Percentiles rank a stretch among this genome's conserved stretches.
Conservation (phyloP, 371 early-diverging fungal genomes). For the Mortierella sp. region DNA sequence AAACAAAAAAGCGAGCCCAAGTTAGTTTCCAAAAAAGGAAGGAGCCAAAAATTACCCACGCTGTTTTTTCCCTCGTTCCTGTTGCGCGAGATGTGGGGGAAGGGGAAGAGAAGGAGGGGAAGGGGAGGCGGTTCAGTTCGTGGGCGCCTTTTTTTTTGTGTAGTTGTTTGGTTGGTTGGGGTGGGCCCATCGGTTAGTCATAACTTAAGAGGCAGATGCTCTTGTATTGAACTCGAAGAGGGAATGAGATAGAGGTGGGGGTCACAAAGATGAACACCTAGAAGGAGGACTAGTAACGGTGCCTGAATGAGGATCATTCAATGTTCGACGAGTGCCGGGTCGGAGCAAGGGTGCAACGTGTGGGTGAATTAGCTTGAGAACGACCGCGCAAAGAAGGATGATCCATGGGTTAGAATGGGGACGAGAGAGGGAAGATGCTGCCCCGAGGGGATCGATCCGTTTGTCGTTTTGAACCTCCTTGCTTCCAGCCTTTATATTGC, state of each 20-base stretch:
- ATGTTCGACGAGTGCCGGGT: background rate
- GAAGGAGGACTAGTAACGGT: no score
- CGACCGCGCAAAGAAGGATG: background rate
- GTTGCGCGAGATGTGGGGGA: constrained; percentile 6
- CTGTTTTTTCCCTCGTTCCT: constrained; percentile 5
- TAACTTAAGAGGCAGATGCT: background rate
- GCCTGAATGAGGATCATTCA: no score
- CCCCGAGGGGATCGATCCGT: background rate
- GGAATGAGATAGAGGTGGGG: background rate
- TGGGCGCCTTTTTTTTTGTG: constrained; percentile 8
- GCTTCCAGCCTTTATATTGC: background rate
- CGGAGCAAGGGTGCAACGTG: background rate
- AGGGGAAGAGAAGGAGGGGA: background rate
- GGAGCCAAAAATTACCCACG: constrained; percentile 39
- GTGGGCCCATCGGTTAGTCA: background rate
- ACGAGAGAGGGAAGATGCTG: background rate
- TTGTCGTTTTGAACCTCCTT: background rate
- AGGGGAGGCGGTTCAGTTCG: background rate
- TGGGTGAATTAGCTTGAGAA: background rate
- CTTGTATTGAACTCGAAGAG: no score
- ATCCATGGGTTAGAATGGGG: background rate
- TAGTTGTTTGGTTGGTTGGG: background rate
- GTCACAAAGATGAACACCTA: background rate
- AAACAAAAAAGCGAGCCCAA: background rate
- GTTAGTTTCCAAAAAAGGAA: constrained; percentile 26